A percentile compares a stretch with the other conserved stretches of the same genome.
Evolutionary conservation across 2,329 filamentous ascomycete species (phyloP).

Genomic region (Aspergillus sp.): DNA sequence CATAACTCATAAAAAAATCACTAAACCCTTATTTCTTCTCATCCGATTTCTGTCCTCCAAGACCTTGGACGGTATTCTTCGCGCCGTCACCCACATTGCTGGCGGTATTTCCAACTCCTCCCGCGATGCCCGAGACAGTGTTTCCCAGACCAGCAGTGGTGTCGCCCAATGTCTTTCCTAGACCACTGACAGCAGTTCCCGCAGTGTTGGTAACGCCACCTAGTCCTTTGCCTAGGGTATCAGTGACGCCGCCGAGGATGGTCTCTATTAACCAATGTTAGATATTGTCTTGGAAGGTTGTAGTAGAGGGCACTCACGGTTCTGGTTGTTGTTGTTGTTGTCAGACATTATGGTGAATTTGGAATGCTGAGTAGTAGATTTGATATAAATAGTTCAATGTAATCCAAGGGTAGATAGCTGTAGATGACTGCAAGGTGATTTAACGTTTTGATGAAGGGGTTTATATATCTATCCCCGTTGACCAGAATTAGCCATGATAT

Average conservation of each 20-base stretch:
- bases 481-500: no score
- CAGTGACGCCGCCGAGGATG: background rate
- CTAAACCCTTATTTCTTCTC: background rate
- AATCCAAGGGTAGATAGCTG: no score
- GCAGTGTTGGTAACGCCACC: background rate
- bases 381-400: no score
- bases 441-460: no score
- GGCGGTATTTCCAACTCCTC: background rate
- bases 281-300: no score
- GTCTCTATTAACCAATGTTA: no score
- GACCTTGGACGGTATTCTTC: background rate
- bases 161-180: background rate
- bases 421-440: no score
- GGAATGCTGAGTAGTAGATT: no score
- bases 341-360: no score
- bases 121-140: background rate
- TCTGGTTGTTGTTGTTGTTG: no score
- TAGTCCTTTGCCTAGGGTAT: background rate
- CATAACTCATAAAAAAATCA: background rate
- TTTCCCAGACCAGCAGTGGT: background rate
- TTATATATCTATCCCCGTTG: no score
- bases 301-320: no score
- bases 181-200: background rate
- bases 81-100: background rate
- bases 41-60: background rate